Evolutionary conservation across 2,329 filamentous ascomycete species (phyloP), one percentile per base, ranked within the genome.

Genomic region (Chrysosporium keratinophilum): DNA sequence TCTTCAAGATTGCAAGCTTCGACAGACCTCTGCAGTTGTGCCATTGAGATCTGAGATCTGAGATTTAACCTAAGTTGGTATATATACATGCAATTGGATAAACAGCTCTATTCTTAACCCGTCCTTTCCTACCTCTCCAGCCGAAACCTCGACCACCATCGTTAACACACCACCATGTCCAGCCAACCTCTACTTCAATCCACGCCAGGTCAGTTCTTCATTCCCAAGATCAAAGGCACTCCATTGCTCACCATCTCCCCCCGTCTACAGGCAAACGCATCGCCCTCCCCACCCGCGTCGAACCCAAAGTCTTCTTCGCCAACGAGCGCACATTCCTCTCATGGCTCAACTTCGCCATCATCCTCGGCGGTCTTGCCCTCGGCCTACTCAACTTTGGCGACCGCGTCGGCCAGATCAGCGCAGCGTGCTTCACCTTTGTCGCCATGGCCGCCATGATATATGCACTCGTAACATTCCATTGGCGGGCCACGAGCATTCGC

Each of bases 241-340:
- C 44, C 56, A 41, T 48, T 39, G 17, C 14, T 50, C 52, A 57
- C 58, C 34, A 19, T 34, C 33, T 42, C 19, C 54, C n/a, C n/a
- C 20, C 31, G 19, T 37, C 20, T n/a, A n/a, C 64, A 95, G 91
- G 91, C 80, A 98, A 98, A 77, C 88, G 91, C 69, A 97, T 98
- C 69, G 91, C 93, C 65, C 88, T 98, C 60, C 93, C 93, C 55
- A 96, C 91, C 57, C 89, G 93, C 62, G 91, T 98, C 72, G 93
- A 98, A 74, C 93, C 93, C 65, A 98, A 98, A 75, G 93, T 98
- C 77, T 98, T 97, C 82, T 98, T 98, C 78, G 93, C 93, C 74
- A 98, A 98, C 78, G 93, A 98, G 76, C 88, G 93, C 59, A 98
- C 93, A 59, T 98, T 98, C 71, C 83, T 98, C 66, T 95, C 89